A percentile compares a stretch with the other conserved stretches of the same genome.
Evolutionary conservation across 2,329 filamentous ascomycete genomes (phyloP).

Genomic region (Thelonectria olida): DNA sequence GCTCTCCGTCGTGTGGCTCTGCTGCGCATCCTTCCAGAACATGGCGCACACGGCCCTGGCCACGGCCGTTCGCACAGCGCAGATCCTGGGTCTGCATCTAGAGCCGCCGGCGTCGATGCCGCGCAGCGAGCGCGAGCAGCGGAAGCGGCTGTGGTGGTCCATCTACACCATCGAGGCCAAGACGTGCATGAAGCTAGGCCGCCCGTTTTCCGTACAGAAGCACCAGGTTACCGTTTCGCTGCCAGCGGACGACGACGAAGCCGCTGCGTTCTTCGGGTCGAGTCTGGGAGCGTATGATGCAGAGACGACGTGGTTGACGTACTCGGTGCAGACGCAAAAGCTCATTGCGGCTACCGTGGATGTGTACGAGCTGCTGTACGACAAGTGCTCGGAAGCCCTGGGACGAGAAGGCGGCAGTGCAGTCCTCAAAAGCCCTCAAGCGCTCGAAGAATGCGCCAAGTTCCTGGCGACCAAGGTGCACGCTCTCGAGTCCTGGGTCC

Average conservation of each 20-base stretch:
- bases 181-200: conserved; percentile 56
- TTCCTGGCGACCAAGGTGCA: conserved; percentile 32
- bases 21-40: conserved; percentile 58
- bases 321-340: conserved; percentile 26
- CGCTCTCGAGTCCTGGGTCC: conserved; percentile 40
- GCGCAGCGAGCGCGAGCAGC: conserved; percentile 50
- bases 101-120: conserved; percentile 51
- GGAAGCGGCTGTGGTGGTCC: conserved; percentile 62
- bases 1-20: conserved; percentile 56
- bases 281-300: conserved; percentile 24
- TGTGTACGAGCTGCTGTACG: conserved; percentile 44
- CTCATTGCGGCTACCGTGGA: conserved; percentile 30
- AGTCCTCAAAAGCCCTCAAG: conserved; percentile 26
- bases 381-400: conserved; percentile 27
- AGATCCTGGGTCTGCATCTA: conserved; percentile 58
- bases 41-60: conserved; percentile 53
- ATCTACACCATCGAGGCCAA: conserved; percentile 60
- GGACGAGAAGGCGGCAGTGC: conserved; percentile 3
- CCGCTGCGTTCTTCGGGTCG: conserved; percentile 25
- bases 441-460: conserved; percentile 30
- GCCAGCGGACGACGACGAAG: conserved; percentile 40
- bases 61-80: conserved; percentile 53
- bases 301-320: conserved; percentile 37
- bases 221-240: conserved; percentile 47
- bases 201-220: conserved; percentile 50